Evolutionary conservation across 139 green algal genomes (phyloP).

Genomic region (Asterochloris sp.): DNA sequence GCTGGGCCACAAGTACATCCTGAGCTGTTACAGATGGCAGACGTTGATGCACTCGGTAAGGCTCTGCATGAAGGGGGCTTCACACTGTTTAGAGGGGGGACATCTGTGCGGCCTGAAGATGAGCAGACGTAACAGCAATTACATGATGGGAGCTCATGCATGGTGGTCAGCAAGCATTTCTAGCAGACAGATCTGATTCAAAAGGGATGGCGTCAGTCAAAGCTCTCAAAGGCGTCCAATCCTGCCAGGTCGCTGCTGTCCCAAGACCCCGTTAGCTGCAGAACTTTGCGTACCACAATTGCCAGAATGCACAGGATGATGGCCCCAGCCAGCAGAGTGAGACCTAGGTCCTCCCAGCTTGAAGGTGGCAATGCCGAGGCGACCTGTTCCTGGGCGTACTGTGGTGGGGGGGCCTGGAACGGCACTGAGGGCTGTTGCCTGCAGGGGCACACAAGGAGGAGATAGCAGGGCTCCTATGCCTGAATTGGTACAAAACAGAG

Average conservation of each 20-base stretch:
- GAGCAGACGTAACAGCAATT: not conserved
- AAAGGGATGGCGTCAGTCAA: too few relatives aligned
- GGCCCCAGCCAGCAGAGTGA: slow-evolving; percentile 47
- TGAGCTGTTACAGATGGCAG: too few relatives aligned
- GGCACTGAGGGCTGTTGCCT: not conserved
- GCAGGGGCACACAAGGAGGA: not conserved
- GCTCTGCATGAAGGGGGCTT: too few relatives aligned
- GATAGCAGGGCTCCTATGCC: slow-evolving; percentile 1
- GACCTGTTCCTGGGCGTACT: too few relatives aligned
- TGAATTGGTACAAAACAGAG: too few relatives aligned
- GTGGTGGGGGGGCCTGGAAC: not conserved
- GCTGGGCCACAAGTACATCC: not conserved
- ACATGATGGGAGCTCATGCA: not conserved
- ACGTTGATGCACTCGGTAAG: too few relatives aligned
- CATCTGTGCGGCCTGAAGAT: not conserved
- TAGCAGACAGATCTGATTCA: not conserved
- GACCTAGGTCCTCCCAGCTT: slow-evolving; percentile 38
- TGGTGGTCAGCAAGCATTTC: not conserved
- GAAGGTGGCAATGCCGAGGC: not conserved
- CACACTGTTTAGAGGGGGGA: too few relatives aligned
- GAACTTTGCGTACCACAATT: slow-evolving; percentile 49
- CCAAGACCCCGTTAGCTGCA: not conserved
- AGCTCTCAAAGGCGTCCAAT: not conserved
- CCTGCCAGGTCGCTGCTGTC: slow-evolving; percentile 1
- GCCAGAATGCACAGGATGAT: slow-evolving; percentile 45